Conservation (phyloP, 1,284 basidiomycete genomes). For the Leccinum fuscescens region DNA sequence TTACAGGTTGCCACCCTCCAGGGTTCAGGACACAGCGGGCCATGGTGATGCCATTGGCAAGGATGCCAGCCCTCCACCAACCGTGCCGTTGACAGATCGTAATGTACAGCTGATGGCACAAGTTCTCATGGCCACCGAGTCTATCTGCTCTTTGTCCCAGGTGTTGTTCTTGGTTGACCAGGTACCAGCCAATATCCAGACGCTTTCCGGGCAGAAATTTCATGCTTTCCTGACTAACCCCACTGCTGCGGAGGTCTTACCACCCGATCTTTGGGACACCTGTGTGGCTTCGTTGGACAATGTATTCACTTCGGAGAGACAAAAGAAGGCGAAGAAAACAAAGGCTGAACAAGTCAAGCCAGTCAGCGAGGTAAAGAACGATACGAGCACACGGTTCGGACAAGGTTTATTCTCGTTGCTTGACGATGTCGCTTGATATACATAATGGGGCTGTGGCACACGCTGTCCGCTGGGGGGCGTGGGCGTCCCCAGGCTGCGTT, state of each 20-base stretch:
- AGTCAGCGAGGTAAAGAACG: constrained; percentile 11
- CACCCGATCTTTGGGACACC: constrained; percentile 46
- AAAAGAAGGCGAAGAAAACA: constrained; percentile 44
- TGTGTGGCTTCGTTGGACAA: constrained; percentile 48
- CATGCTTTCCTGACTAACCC: constrained; percentile 48
- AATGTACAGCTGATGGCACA: constrained; percentile 75
- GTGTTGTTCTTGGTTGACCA: constrained; percentile 52
- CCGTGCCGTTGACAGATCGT: constrained; percentile 49
- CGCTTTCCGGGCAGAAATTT: constrained; percentile 58
- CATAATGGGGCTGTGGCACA: not conserved
- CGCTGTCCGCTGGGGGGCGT: too few relatives aligned
- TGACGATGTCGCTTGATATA: constrained; percentile 20
- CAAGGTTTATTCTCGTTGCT: constrained; percentile 30
- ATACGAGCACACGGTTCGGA: constrained; percentile 3
- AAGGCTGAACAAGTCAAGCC: constrained; percentile 15
- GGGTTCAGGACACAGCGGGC: constrained; percentile 16
- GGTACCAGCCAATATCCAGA: constrained; percentile 44
- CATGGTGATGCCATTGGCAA: constrained; percentile 6
- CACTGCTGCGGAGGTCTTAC: constrained; percentile 18
- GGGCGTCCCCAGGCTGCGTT: too few relatives aligned
- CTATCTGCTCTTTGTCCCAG: constrained; percentile 57
- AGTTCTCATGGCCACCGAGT: constrained; percentile 56
- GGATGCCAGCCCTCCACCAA: constrained; percentile 5
- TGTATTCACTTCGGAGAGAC: constrained; percentile 45
- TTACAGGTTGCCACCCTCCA: constrained; percentile 12